Conservation (phyloP, 441 rosid species). For the Populus hybrid region DNA sequence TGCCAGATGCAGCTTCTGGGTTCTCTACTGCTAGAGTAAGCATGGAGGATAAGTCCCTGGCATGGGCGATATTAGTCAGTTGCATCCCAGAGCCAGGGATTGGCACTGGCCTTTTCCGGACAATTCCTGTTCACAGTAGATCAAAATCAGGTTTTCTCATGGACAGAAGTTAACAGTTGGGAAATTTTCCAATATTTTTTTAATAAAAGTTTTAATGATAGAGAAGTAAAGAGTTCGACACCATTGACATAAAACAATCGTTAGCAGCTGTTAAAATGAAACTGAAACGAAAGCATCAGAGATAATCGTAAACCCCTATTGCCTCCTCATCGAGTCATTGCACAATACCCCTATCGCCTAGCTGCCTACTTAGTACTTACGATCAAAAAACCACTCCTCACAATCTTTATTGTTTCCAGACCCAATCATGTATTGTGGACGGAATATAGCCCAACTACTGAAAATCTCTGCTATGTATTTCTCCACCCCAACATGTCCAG, state of each 20-base stretch:
- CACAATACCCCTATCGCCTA: not conserved
- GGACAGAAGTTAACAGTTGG: not conserved
- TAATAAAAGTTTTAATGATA: no score
- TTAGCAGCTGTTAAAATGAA: not conserved
- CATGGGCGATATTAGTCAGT: slow-evolving; percentile 77
- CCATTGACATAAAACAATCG: not conserved
- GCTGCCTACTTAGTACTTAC: slow-evolving; percentile 36
- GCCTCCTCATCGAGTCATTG: not conserved
- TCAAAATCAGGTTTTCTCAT: not conserved
- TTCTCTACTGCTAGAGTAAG: slow-evolving; percentile 70
- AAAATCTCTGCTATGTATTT: no score
- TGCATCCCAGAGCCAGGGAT: slow-evolving; percentile 97
- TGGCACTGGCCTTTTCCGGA: slow-evolving; percentile 73
- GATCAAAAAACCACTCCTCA: slow-evolving; percentile 96
- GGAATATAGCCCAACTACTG: slow-evolving; percentile 68
- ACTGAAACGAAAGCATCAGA: not conserved
- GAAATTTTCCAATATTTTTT: not conserved
- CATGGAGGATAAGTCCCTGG: slow-evolving; percentile 81
- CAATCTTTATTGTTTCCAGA: slow-evolving; percentile 97
- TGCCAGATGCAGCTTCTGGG: slow-evolving; percentile 58
- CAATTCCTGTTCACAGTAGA: slow-evolving; percentile 55
- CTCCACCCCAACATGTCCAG: slow-evolving; percentile 83
- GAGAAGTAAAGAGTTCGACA: not conserved
- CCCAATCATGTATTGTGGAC: slow-evolving; percentile 95
- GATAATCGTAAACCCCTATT: not conserved